Evolutionary conservation across 2,329 filamentous ascomycete genomes (phyloP).

Genomic region (Pleomassaria siparia): DNA sequence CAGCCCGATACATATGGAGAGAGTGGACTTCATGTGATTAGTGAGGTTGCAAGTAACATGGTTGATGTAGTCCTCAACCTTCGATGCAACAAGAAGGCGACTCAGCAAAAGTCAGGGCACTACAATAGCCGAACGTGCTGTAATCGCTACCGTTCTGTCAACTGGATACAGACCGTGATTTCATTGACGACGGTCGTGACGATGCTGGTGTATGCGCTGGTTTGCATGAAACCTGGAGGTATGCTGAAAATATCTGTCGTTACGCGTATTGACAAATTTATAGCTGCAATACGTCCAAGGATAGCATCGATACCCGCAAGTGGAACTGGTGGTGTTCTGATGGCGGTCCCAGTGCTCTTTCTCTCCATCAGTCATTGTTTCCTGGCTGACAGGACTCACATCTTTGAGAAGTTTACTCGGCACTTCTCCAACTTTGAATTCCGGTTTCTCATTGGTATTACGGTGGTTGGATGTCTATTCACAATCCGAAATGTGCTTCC

Average conservation of each 20-base stretch:
- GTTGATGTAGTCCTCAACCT: constrained; percentile 58
- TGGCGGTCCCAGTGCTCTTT: constrained; percentile 4
- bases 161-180: constrained; percentile 38
- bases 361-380: constrained; percentile 48
- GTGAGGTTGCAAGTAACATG: constrained; percentile 50
- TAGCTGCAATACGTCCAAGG: neutral
- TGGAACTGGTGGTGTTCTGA: neutral
- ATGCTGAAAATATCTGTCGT: neutral
- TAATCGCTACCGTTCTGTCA: constrained; percentile 45
- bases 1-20: constrained; percentile 45
- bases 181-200: constrained; percentile 32
- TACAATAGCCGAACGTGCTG: constrained; percentile 56
- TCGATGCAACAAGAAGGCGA: constrained; percentile 55
- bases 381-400: constrained; percentile 56
- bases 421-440: constrained; percentile 45
- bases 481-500: constrained; percentile 25
- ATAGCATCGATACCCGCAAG: neutral
- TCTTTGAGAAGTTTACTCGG: constrained; percentile 57
- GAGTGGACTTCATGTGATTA: constrained; percentile 54
- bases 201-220: constrained; percentile 28
- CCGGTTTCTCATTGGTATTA: constrained; percentile 27
- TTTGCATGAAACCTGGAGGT: neutral
- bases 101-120: constrained; percentile 42
- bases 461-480: constrained; percentile 31
- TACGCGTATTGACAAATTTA: neutral